Conservation (phyloP, 441 rosid species). For the Syzygium malaccense region DNA sequence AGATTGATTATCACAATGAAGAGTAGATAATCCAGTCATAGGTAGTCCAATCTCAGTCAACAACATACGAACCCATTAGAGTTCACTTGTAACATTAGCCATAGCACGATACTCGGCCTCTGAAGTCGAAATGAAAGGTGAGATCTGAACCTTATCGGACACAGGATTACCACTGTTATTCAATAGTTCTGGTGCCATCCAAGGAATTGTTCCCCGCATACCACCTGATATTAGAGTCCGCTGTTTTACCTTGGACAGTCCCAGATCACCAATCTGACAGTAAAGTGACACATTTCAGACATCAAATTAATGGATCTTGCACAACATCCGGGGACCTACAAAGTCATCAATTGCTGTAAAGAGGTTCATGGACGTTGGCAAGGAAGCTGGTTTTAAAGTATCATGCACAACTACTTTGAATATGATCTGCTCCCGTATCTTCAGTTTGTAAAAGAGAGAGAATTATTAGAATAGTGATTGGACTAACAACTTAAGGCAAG, state of each 20-base stretch:
- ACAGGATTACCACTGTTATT: constrained; percentile 54
- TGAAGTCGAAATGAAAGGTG: neutral
- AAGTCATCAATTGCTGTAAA: neutral
- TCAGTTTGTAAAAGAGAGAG: neutral
- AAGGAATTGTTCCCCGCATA: constrained; percentile 61
- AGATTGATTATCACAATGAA: no score
- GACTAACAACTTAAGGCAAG: neutral
- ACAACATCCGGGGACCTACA: neutral
- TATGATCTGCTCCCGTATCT: neutral
- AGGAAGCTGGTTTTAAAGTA: neutral
- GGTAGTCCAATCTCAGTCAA: no score
- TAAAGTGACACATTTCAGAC: neutral
- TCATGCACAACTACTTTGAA: neutral
- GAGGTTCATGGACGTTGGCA: neutral
- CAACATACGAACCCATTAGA: no score
- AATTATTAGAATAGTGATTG: neutral
- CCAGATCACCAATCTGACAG: constrained; percentile 63
- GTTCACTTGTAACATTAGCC: no score
- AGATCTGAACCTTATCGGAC: constrained; percentile 44
- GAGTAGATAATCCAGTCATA: no score
- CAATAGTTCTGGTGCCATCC: constrained; percentile 71
- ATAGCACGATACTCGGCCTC: no score
- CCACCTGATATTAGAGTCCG: constrained; percentile 68
- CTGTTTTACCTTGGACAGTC: constrained; percentile 61
- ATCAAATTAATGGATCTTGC: neutral